Evolutionary conservation across 495 filamentous ascomycete species (phyloP).

Genomic region (Penicillium canescens): DNA sequence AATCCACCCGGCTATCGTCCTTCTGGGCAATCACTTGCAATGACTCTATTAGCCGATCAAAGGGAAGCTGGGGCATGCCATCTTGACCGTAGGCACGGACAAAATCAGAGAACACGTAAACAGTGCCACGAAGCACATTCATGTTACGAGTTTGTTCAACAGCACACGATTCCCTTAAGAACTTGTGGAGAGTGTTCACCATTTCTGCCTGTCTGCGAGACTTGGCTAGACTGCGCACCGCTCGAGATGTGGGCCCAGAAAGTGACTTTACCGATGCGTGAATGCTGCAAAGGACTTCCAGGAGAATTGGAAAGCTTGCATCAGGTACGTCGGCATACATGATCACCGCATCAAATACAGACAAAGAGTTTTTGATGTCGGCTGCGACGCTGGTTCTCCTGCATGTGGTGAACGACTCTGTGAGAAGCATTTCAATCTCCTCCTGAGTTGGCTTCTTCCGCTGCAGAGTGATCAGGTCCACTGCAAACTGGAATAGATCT

Average conservation of each 20-base stretch:
- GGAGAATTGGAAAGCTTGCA: constrained; percentile 62
- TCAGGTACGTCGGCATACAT: constrained; percentile 76
- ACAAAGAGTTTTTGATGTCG: constrained; percentile 75
- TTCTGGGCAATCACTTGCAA: constrained; percentile 54
- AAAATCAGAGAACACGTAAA: constrained; percentile 66
- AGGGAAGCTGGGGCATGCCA: constrained; percentile 59
- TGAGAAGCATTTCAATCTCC: constrained; percentile 66
- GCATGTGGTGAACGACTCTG: constrained; percentile 69
- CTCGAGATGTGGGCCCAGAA: constrained; percentile 71
- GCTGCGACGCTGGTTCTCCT: constrained; percentile 67
- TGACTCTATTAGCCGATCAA: constrained; percentile 54
- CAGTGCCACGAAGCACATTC: constrained; percentile 65
- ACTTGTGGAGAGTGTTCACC: constrained; percentile 62
- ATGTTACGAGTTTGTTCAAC: constrained; percentile 52
- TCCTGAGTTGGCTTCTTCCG: constrained; percentile 69
- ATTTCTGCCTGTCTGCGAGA: constrained; percentile 77
- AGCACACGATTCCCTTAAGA: constrained; percentile 52
- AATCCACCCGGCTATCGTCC: constrained; percentile 53
- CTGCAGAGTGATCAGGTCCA: constrained; percentile 83
- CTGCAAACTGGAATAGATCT: constrained; percentile 70
- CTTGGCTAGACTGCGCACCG: constrained; percentile 72
- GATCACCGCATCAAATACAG: constrained; percentile 76
- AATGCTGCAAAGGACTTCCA: constrained; percentile 81
- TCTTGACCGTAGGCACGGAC: constrained; percentile 55
- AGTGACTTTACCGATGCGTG: constrained; percentile 71